Evolutionary conservation across 1,284 basidiomycete species (phyloP), one percentile per base, ranked within the genome.

Genomic region (Sparassis latifolia): DNA sequence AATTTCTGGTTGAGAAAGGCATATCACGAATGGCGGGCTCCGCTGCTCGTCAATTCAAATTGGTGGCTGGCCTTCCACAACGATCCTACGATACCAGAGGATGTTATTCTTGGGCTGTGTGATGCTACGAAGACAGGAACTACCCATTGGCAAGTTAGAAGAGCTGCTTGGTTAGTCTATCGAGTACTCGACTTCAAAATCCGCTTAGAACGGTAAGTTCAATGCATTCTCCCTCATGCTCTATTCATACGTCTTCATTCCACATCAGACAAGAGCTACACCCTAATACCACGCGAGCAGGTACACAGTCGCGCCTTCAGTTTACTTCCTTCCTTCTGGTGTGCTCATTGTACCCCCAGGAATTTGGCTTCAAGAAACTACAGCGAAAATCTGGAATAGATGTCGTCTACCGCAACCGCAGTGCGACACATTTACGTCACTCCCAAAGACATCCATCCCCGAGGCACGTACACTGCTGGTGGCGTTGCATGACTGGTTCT

Each of bases 1-100:
- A 92, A 91, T 50, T 88, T 95, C 62, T 98, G 96, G 96, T 74
- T 86, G 51, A 84, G 88, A 58, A 87, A 89, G 58, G 86, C 92
- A 0, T 99, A 98, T 69, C 84, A 92, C 55, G 89, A 93, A 69
- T 92, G 87, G 85, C 81, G 95, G 43, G 81, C 82, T 1, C 92
- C 96, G 0, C 73, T 98, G 33, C 75, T 92, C 52, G 71, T 99
- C 62, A 91, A 98, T 70, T 96, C 93, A 6, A 97, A 98, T 65
- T 98, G 95, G 95, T 98, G 95, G 95, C 75, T 97, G 42, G 77
- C 92, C n/a, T 90, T 95, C 64, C 68, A 72, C 41, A 79, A 90
- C 55, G 85, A 89, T 55, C 61, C 69, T 1, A 69, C 62, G 29
- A 71, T 87, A 20, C 82, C 83, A 1, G 59, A 63, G 6, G 61